These are phyloP conservation scores for Puccinia novopanici DNA, from an alignment of 1,284 basidiomycete genomes.

Conservation along the genomic window DNA sequence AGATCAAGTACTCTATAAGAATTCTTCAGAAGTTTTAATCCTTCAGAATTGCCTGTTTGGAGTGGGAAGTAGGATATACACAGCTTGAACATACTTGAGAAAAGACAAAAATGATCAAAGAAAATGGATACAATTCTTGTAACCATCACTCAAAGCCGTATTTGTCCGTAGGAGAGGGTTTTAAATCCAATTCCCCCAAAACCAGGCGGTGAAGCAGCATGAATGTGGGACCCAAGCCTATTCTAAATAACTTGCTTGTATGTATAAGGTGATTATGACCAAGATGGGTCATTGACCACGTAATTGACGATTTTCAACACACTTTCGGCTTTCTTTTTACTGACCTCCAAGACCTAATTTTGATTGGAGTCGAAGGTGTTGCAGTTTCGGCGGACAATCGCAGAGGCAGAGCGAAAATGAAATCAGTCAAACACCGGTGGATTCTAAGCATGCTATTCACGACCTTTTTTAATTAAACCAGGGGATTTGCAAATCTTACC, in stretches of 20 bases:
- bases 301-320: slow-evolving; percentile 39
- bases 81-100: too few species aligned
- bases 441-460: too few species aligned
- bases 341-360: slow-evolving; percentile 41
- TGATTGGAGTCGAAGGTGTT: not conserved
- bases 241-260: not conserved
- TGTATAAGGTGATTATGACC: not conserved
- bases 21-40: too few species aligned
- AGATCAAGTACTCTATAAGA: too few species aligned
- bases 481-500: not conserved
- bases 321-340: slow-evolving; percentile 23
- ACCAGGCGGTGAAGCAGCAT: not conserved
- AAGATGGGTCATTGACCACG: slow-evolving; percentile 40
- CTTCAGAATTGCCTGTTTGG: too few species aligned
- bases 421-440: not conserved
- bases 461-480: not conserved
- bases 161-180: too few species aligned
- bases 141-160: too few species aligned
- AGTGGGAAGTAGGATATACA: too few species aligned
- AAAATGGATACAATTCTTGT: too few species aligned
- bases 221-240: not conserved
- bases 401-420: not conserved
- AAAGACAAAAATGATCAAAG: too few species aligned
- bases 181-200: not conserved
- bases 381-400: not conserved